Base-by-base conservation (phyloP, 2,329 filamentous ascomycete species). In the Thyridium curvatum region DNA sequence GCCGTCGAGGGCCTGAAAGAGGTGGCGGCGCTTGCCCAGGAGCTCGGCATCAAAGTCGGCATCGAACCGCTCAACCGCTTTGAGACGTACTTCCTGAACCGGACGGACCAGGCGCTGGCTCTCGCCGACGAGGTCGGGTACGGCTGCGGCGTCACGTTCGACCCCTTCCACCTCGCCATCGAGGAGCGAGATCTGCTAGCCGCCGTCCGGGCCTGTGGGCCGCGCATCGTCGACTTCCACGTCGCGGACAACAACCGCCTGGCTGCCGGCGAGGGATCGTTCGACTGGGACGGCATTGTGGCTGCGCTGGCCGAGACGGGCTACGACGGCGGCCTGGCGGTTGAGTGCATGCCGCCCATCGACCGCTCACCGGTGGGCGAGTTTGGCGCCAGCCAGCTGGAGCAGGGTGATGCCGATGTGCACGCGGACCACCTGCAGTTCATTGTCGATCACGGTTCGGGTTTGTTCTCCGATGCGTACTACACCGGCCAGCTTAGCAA, bases 51-150 rank as follows among this genome's bases (percentile, higher is more conserved):
- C 10, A 41, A 43, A 9, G 32, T 49, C 14, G 46, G 45, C 2
- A 12, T 49, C 12, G 45, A 49, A 16, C 46, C 46, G 18, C 41
- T 49, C n/a, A 49, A 49, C 38, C 34, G 45, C 17, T 47, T 49
- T 30, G 45, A 49, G 40, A 47, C 46, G 10, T 46, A 47, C 21
- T 18, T 49, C 18, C 40, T 47, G 18, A 47, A 40, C 31, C 47
- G 45, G 10, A 42, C 35, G 14, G 43, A 42, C 7, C 42, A 47
- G 15, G 39, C 38, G 14, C 37, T 49, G 30, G 38, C 42, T 15
- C 40, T 47, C 14, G 41, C 47, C 31, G 35, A 49, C 9, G 45
- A 44, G 21, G 42, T 35, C 12, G 41, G 42, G 7, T 28, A 37
- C n/a, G 34, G 44, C 31, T 34, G 45, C 14, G 46, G 46, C 3